Evolutionary conservation across 2,329 filamentous ascomycete species (phyloP).

Genomic region (Zarea fungicola): DNA sequence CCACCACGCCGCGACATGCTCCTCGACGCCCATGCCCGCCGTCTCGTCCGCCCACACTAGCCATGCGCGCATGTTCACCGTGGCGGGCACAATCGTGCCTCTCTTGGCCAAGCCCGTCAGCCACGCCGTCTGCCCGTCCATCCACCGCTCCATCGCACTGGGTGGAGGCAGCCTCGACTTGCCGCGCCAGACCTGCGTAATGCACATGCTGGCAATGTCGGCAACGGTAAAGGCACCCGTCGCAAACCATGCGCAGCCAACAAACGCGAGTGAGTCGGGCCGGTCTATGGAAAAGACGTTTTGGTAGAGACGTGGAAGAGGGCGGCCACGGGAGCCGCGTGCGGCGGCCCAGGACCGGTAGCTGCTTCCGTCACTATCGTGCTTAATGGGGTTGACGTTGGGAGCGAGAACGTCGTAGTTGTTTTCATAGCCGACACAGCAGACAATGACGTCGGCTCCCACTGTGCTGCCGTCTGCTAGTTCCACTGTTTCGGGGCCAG

Average conservation of each 20-base stretch:
- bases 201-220: constrained; percentile 39
- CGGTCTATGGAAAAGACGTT: constrained; percentile 40
- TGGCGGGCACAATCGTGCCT: constrained; percentile 22
- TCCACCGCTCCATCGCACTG: constrained; percentile 29
- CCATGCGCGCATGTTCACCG: constrained; percentile 31
- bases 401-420: constrained; percentile 26
- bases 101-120: constrained; percentile 24
- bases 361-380: constrained; percentile 19
- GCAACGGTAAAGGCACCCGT: constrained; percentile 31
- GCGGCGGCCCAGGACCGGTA: constrained; percentile 18
- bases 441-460: constrained; percentile 27
- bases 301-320: constrained; percentile 34
- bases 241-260: constrained; percentile 32
- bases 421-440: constrained; percentile 30
- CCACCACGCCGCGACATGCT: constrained; percentile 36
- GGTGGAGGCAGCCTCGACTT: constrained; percentile 30
- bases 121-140: constrained; percentile 30
- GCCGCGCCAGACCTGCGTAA: constrained; percentile 40
- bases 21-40: constrained; percentile 35
- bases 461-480: constrained; percentile 23
- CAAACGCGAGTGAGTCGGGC: constrained; percentile 39
- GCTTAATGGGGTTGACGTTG: constrained; percentile 22
- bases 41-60: constrained; percentile 35
- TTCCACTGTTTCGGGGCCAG: constrained; percentile 21
- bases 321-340: constrained; percentile 23